A percentile compares a stretch with the other conserved stretches of the same genome.
These are phyloP conservation scores for Solanum lycopersicoides DNA, from an alignment of 257 asterid species.

Conservation along the genomic window DNA sequence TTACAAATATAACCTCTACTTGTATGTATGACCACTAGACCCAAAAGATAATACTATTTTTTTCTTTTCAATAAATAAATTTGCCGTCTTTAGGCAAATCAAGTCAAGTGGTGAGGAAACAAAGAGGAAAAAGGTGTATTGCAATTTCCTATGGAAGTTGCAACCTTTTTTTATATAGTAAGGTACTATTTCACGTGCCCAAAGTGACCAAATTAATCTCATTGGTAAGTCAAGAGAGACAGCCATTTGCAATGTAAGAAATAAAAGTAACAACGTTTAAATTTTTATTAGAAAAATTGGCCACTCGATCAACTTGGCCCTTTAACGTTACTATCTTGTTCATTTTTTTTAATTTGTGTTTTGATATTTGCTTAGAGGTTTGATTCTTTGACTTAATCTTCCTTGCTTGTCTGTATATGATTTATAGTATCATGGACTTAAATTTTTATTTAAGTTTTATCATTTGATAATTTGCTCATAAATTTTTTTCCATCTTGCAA, in stretches of 20 bases:
- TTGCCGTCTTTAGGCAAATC: background rate
- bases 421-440: no score
- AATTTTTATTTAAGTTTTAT: background rate
- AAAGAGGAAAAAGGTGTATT: background rate
- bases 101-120: background rate
- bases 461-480: background rate
- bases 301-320: background rate
- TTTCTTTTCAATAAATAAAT: background rate
- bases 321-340: background rate
- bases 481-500: no score
- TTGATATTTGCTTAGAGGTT: background rate
- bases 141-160: background rate
- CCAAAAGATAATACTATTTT: background rate
- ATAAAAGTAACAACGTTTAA: background rate
- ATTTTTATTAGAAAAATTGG: background rate
- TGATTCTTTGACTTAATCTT: background rate
- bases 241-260: background rate
- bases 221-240: background rate
- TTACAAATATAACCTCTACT: background rate
- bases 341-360: background rate
- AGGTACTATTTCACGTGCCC: background rate
- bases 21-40: background rate
- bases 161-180: background rate
- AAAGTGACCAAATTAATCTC: background rate
- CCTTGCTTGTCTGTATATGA: background rate